phyloP scores from a whole-genome alignment of 139 green algal genomes.

The Deuterostichococcus epilithicus region DNA sequence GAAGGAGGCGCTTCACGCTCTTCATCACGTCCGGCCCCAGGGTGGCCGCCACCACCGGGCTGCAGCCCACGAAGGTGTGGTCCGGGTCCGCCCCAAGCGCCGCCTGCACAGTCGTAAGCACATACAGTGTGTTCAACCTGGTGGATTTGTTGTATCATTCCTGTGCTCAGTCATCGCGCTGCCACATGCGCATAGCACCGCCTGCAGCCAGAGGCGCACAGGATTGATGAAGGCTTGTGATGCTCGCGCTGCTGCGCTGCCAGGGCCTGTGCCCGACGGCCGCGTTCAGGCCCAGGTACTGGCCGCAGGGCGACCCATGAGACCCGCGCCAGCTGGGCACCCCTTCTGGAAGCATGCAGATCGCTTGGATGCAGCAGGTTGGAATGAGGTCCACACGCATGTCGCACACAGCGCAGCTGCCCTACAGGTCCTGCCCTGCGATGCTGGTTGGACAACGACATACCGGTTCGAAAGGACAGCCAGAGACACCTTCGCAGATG shows the following conservation, averaged over 20 bases:
- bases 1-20: conserved; percentile 43
- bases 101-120: conserved; percentile 1
- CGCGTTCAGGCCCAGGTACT: background rate
- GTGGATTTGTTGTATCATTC: background rate
- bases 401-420: too few relatives aligned
- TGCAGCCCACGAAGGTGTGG: conserved; percentile 40
- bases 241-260: too few relatives aligned
- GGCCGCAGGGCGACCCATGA: background rate
- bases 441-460: too few relatives aligned
- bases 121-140: background rate
- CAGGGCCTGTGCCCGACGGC: too few relatives aligned
- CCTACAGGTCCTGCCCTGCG: too few relatives aligned
- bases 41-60: conserved; percentile 17
- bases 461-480: too few relatives aligned
- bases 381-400: background rate
- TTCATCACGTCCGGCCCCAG: conserved; percentile 62
- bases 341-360: background rate
- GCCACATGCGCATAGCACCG: background rate
- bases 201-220: background rate
- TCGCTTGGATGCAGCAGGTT: background rate
- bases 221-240: background rate
- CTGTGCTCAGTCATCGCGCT: background rate
- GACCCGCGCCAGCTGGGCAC: background rate
- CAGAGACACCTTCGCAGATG: background rate
- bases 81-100: conserved; percentile 24